Conservation (phyloP, 345 rosid genomes). For the Populus davidiana region DNA sequence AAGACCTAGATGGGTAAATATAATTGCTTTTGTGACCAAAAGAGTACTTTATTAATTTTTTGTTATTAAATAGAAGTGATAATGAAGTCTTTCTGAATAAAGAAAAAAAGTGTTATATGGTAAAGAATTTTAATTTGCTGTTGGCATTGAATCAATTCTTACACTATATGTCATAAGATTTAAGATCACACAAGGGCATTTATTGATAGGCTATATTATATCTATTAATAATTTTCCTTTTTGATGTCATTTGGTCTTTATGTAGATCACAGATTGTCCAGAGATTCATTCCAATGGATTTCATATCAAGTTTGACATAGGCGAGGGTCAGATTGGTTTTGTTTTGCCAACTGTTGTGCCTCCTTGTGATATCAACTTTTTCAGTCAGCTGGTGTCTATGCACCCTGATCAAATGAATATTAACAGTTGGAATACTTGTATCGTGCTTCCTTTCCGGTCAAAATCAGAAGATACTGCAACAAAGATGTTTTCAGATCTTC, state of each 20-base stretch:
- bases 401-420: conserved; percentile 34
- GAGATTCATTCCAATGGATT: conserved; percentile 98
- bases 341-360: conserved; percentile 77
- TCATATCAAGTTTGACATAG: conserved; percentile 83
- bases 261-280: conserved; percentile 91
- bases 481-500: conserved; percentile 84
- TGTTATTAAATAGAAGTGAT: neutral
- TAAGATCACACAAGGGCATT: neutral
- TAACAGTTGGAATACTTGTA: conserved; percentile 78
- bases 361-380: conserved; percentile 61
- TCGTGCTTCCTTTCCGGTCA: conserved; percentile 79
- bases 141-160: neutral
- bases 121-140: neutral
- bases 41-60: neutral
- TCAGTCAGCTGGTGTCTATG: conserved; percentile 42
- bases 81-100: too few relatives aligned
- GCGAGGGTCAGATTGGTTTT: conserved; percentile 91
- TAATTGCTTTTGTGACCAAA: too few relatives aligned
- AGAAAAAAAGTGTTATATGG: neutral
- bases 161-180: neutral
- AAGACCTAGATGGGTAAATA: too few relatives aligned
- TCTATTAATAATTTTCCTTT: conserved; percentile 5
- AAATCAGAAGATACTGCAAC: conserved; percentile 53
- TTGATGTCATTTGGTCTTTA: conserved; percentile 13
- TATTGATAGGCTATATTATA: neutral